A percentile compares a stretch with the other conserved stretches of the same genome.
These are phyloP conservation scores for Cenchrus fungigraminus DNA, from an alignment of 176 grass and related monocot species.

Conservation along the genomic window DNA sequence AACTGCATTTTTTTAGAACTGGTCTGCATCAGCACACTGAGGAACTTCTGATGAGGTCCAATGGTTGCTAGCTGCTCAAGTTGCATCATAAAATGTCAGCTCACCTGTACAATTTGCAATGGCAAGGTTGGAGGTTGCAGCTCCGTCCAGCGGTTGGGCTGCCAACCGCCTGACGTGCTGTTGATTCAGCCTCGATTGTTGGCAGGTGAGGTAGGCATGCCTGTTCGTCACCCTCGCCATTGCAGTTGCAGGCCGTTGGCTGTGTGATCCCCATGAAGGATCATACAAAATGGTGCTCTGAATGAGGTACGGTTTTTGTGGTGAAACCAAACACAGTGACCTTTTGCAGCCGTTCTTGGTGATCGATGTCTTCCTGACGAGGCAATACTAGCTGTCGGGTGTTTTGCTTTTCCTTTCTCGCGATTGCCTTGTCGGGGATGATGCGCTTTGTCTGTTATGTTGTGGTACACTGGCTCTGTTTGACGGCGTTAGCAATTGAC, in stretches of 20 bases:
- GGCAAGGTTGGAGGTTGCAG: not conserved
- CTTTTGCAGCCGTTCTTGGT: not conserved
- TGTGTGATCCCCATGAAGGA: not conserved
- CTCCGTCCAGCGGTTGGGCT: constrained; percentile 10
- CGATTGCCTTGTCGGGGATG: not conserved
- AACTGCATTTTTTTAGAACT: not conserved
- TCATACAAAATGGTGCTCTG: not conserved
- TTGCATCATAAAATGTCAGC: constrained; percentile 8
- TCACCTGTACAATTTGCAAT: not conserved
- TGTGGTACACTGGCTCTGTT: not conserved
- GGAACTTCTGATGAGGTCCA: too few species aligned
- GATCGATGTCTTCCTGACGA: not conserved
- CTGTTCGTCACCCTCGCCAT: not conserved
- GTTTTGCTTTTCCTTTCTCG: not conserved
- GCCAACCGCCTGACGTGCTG: not conserved
- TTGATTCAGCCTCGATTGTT: not conserved
- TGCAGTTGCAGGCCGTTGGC: not conserved
- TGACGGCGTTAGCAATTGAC: too few species aligned
- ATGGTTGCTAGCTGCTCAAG: not conserved
- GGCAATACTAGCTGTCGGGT: not conserved
- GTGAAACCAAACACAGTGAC: not conserved
- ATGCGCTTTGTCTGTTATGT: not conserved
- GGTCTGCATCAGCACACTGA: not conserved
- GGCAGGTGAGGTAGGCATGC: not conserved
- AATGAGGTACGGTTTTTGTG: not conserved